Base-by-base conservation (phyloP, 768 basidiomycete genomes). In the Lentinula sp. region DNA sequence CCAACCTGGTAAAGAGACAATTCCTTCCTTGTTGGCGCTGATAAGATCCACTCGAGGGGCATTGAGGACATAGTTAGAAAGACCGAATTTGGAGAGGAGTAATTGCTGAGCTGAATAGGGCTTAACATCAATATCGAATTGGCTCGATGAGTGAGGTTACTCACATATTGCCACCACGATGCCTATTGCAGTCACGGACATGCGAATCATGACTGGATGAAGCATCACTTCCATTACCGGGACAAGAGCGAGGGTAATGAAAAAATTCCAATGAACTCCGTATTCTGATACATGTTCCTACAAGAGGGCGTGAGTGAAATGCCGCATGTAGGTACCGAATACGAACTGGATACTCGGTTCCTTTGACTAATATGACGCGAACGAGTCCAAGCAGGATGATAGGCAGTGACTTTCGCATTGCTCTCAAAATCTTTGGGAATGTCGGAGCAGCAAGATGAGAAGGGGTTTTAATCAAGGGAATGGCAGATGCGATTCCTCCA, bases 181-280 rank as follows among this genome's bases (percentile, higher is more conserved):
- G 0, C 84, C 93, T 0, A 95, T 64, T 2, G 87, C 61, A 0
- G 87, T 82, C 42, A 90, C 79, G 0, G 89, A 84, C 4, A 87
- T 57, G 20, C 69, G 71, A 13, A 72, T 68, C 49, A 94, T 79
- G 36, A 93, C 28, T 0, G 91, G 90, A 60, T 90, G 87, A 3
- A 95, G 71, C 0, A 84, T 48, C 2, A 87, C 81, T 68, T 93
- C 86, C 12, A 91, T 73, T 3, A 92, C 68, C 0, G 95, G 95
- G 5, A 98, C 70, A 0, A 92, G 65, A 0, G 89, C 93, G 20
- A 98, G 79, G 0, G 97, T 98, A 66, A 98, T 82, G 80, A 99
- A 99, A 74, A 98, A 98, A 71, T 98, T 98, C 97, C 97, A 99
- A 67, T 98, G 96, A 0, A 85, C 85, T 0, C 97, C 97, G 65